These are phyloP conservation scores for Salvia splendens DNA, from an alignment of 257 asterid genomes.

Conservation along the genomic window DNA sequence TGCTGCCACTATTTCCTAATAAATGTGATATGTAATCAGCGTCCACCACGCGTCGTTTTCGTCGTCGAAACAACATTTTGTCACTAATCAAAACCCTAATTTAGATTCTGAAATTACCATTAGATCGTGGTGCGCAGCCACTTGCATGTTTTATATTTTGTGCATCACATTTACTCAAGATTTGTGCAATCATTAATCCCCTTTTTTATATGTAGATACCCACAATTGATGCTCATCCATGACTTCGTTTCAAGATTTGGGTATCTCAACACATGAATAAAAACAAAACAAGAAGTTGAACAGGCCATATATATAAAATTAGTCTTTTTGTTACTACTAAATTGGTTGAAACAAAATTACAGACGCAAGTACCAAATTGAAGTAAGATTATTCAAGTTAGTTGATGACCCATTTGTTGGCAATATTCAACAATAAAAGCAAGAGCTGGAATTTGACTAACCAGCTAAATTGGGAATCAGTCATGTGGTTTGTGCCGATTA, in stretches of 20 bases:
- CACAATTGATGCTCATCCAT: too few species aligned
- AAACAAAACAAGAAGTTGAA: too few species aligned
- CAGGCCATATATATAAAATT: too few species aligned
- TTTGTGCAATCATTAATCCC: neutral
- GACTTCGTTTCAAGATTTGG: too few species aligned
- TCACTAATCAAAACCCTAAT: neutral
- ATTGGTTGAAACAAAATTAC: neutral
- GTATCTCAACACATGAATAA: too few species aligned
- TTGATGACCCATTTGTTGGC: conserved; percentile 3
- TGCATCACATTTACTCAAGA: neutral
- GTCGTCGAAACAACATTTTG: neutral
- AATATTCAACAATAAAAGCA: conserved; percentile 22
- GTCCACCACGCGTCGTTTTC: neutral
- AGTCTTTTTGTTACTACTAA: neutral
- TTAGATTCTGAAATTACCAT: neutral
- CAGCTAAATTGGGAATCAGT: conserved; percentile 6
- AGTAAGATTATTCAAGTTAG: neutral
- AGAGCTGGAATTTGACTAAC: conserved; percentile 24
- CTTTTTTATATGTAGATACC: too few species aligned
- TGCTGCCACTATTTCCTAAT: conserved; percentile 17
- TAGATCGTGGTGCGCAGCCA: neutral
- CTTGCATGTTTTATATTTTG: neutral
- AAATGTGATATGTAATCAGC: conserved; percentile 14
- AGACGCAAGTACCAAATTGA: neutral
- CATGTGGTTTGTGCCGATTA: conserved; percentile 15